These are phyloP conservation scores for Rugonectria rugulosa DNA, from an alignment of 2,329 filamentous ascomycete genomes.

Conservation along the genomic window DNA sequence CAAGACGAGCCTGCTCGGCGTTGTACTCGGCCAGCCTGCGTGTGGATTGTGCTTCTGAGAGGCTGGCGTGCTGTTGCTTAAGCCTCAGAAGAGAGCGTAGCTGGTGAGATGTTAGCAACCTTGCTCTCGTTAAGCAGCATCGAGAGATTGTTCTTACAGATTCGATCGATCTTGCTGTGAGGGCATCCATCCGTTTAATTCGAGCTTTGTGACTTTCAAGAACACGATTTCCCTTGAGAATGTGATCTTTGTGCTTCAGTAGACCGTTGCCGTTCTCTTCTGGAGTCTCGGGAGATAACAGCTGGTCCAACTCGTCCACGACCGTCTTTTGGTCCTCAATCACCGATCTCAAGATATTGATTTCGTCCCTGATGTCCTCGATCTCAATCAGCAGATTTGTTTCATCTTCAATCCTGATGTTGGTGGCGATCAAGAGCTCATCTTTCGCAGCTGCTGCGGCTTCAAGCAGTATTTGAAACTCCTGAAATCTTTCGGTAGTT, in stretches of 20 bases:
- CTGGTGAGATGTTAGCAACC: background rate
- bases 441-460: background rate
- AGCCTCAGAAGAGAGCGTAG: slow-evolving; percentile 10
- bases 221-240: slow-evolving; percentile 4
- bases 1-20: background rate
- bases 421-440: slow-evolving; percentile 6
- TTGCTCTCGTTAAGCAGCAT: background rate
- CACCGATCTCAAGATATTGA: slow-evolving; percentile 3
- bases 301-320: background rate
- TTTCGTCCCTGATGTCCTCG: slow-evolving; percentile 17
- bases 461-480: slow-evolving; percentile 3
- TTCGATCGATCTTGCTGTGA: slow-evolving; percentile 4
- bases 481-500: slow-evolving; percentile 8
- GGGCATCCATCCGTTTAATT: slow-evolving; percentile 3
- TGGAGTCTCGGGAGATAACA: background rate
- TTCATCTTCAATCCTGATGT: slow-evolving; percentile 12
- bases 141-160: background rate
- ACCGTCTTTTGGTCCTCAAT: slow-evolving; percentile 10
- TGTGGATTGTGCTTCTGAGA: slow-evolving; percentile 7
- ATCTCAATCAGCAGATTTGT: slow-evolving; percentile 14
- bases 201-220: background rate
- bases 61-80: slow-evolving; percentile 14
- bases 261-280: background rate
- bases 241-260: background rate
- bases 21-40: slow-evolving; percentile 9